Base-by-base conservation (phyloP, 495 filamentous ascomycete species). In the Peziza echinospora region DNA sequence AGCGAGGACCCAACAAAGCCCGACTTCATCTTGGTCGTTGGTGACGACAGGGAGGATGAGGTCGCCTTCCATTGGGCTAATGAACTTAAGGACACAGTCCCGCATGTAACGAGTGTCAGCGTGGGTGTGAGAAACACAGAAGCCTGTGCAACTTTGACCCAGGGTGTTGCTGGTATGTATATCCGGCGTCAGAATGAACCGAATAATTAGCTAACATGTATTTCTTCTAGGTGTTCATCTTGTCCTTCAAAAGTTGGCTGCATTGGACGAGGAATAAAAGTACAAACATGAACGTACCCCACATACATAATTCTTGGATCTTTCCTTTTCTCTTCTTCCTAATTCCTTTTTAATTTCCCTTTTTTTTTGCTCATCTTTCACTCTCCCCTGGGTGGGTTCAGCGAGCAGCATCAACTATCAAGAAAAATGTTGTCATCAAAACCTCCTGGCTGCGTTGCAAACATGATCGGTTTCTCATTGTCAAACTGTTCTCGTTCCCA, bases 1-100 rank as follows among this genome's bases (percentile, higher is more conserved):
- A 49, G 59, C 0, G 61, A 62, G 9, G 60, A 67, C 25, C 45
- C 51, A 5, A 62, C 50, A n/a, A 56, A 62, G n/a, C 73, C 76
- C 0, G 82, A 91, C 54, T 93, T 93, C 62, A 60, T 94, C 37
- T 72, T 93, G 60, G 82, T 89, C 6, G 69, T 82, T 41, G 86
- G 86, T 28, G 84, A 93, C 57, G 80, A 82, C 39, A 80, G 86
- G 5, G 86, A 93, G 48, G 86, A 94, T 53, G 86, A 93, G 58
- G 77, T 82, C 41, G 77, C 92, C 21, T 94, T 86, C 67, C 80
- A 77, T 26, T 94, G 86, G 86, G 86, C 85, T 23, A 92, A 93
- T 62, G 67, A 74, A 25, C 62, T 92, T 23, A 66, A 65, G 21
- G 65, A 63, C 1, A 61, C 64, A 26, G 67, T 91, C 39, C 61